Conservation (phyloP, 2,329 filamentous ascomycete genomes). For the Huntiella savannae region DNA sequence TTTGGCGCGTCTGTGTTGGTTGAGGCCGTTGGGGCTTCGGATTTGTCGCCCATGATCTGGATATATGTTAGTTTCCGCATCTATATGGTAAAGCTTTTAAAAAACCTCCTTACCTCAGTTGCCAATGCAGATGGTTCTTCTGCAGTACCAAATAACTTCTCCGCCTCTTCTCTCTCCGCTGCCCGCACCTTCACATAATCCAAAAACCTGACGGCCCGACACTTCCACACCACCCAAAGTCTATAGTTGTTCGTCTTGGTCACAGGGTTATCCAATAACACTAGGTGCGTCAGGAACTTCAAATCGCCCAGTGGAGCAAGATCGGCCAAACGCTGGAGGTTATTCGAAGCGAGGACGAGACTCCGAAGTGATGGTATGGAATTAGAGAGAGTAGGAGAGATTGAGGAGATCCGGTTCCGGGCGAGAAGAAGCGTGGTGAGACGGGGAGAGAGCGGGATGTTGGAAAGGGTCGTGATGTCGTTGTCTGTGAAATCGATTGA, state of each 20-base stretch:
- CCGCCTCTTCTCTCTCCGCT: constrained; percentile 56
- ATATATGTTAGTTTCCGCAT: neutral
- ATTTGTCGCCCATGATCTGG: constrained; percentile 69
- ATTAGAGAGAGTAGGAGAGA: constrained; percentile 56
- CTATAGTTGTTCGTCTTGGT: constrained; percentile 70
- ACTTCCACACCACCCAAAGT: constrained; percentile 76
- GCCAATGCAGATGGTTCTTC: constrained; percentile 67
- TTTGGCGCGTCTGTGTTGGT: constrained; percentile 19
- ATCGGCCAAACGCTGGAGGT: constrained; percentile 67
- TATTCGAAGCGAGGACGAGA: constrained; percentile 68
- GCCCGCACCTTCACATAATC: constrained; percentile 87
- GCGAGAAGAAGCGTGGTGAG: constrained; percentile 75
- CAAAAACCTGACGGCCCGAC: constrained; percentile 69
- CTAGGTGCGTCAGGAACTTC: constrained; percentile 55
- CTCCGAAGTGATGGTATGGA: constrained; percentile 68
- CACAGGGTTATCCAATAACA: constrained; percentile 73
- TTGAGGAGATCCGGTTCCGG: constrained; percentile 67
- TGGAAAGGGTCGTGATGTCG: constrained; percentile 72
- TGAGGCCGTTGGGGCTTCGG: constrained; percentile 38
- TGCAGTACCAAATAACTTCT: constrained; percentile 63
- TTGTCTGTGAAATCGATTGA: constrained; percentile 98
- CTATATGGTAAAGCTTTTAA: neutral
- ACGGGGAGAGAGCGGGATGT: constrained; percentile 82
- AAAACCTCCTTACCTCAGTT: constrained; percentile 32
- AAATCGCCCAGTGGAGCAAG: constrained; percentile 61